These are phyloP conservation scores for Atkinsonella texensis DNA, from an alignment of 2,329 filamentous ascomycete species.

Conservation along the genomic window DNA sequence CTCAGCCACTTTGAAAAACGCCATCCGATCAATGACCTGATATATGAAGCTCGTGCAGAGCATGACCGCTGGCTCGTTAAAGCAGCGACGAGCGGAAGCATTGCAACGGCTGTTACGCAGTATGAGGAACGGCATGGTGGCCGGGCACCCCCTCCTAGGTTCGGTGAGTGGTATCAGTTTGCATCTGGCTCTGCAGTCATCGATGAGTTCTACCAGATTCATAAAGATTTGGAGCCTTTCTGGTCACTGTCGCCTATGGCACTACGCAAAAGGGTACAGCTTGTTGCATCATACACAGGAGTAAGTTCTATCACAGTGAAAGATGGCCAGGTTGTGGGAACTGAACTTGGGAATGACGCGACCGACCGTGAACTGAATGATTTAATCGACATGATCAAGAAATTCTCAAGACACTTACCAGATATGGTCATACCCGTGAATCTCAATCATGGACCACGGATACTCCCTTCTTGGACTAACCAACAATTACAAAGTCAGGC, in stretches of 20 bases:
- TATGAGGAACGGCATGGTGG: slow-evolving; percentile 45
- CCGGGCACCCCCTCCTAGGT: slow-evolving; percentile 64
- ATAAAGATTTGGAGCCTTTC: slow-evolving; percentile 63
- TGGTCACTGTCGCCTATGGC: slow-evolving; percentile 59
- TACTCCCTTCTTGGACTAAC: slow-evolving; percentile 50
- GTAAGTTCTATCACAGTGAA: slow-evolving; percentile 45
- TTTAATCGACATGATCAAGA: slow-evolving; percentile 54
- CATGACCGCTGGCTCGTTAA: slow-evolving; percentile 37
- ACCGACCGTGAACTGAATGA: slow-evolving; percentile 27
- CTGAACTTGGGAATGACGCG: slow-evolving; percentile 19
- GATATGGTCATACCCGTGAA: slow-evolving; percentile 83
- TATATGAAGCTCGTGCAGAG: slow-evolving; percentile 35
- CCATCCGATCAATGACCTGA: slow-evolving; percentile 37
- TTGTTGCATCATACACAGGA: slow-evolving; percentile 27
- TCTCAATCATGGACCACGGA: slow-evolving; percentile 34
- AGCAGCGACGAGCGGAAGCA: slow-evolving; percentile 33
- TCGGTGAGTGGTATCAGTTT: slow-evolving; percentile 76
- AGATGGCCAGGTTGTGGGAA: slow-evolving; percentile 44
- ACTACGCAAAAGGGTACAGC: slow-evolving; percentile 47
- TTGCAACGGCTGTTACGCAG: slow-evolving; percentile 33
- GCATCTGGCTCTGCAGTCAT: slow-evolving; percentile 62
- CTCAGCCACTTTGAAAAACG: slow-evolving; percentile 16
- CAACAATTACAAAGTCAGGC: slow-evolving; percentile 8
- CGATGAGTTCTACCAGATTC: slow-evolving; percentile 72
- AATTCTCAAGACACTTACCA: slow-evolving; percentile 61